These are phyloP conservation scores for Lathyrus sativus DNA, from an alignment of 306 rosid species.

Conservation along the genomic window DNA sequence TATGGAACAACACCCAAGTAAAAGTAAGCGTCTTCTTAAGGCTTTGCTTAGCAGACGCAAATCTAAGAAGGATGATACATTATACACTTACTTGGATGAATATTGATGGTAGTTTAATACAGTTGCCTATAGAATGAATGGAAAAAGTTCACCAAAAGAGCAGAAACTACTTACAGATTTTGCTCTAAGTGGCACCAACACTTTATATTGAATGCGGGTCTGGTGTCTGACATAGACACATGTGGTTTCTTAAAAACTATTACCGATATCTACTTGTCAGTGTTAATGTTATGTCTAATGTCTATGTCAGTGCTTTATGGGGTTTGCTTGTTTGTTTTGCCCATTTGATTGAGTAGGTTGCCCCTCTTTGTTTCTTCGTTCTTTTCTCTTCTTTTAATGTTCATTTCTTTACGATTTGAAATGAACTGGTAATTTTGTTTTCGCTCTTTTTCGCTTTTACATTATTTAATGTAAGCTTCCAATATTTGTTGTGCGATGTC, in stretches of 20 bases:
- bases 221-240: neutral
- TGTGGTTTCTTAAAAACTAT: neutral
- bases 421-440: constrained; percentile 5
- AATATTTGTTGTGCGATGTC: constrained; percentile 25
- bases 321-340: constrained; percentile 45
- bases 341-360: constrained; percentile 31
- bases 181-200: neutral
- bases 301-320: neutral
- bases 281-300: neutral
- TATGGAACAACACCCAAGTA: constrained; percentile 75
- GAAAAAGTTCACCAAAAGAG: constrained; percentile 44
- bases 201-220: neutral
- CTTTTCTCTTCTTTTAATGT: neutral
- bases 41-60: constrained; percentile 94
- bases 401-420: no score
- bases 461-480: constrained; percentile 11
- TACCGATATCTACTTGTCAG: neutral
- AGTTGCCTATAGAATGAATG: constrained; percentile 26
- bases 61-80: constrained; percentile 88
- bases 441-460: neutral
- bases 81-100: constrained; percentile 90
- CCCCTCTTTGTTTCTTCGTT: neutral
- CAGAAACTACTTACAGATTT: constrained; percentile 15
- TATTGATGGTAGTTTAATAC: constrained; percentile 50
- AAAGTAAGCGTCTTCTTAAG: constrained; percentile 92